Conservation (phyloP, 2,329 filamentous ascomycete genomes). For the Colletotrichum incanum region DNA sequence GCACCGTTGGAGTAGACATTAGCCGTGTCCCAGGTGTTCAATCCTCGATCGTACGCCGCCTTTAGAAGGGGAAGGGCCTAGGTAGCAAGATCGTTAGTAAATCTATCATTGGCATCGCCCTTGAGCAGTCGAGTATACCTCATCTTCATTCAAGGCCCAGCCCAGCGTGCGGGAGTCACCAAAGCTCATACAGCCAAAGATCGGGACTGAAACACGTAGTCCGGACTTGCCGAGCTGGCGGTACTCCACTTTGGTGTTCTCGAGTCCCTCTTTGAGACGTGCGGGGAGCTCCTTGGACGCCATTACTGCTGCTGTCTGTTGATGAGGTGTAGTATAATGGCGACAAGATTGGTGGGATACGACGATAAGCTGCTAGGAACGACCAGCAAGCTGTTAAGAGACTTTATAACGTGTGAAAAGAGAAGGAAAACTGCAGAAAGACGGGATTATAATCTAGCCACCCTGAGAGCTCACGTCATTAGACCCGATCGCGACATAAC, state of each 20-base stretch:
- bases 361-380: not conserved
- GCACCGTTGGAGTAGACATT: constrained; percentile 71
- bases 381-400: no score
- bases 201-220: constrained; percentile 74
- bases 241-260: constrained; percentile 62
- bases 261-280: constrained; percentile 48
- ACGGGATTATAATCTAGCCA: not conserved
- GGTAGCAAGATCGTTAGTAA: not conserved
- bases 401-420: no score
- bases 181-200: constrained; percentile 77
- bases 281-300: constrained; percentile 33
- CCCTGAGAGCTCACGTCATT: constrained; percentile 27
- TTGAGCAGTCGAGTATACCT: constrained; percentile 45
- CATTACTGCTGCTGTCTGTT: constrained; percentile 18
- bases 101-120: not conserved
- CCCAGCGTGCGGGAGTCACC: constrained; percentile 66
- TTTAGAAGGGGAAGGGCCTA: constrained; percentile 72
- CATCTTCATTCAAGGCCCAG: constrained; percentile 73
- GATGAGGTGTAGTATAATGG: not conserved
- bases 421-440: not conserved
- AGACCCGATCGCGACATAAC: constrained; percentile 30
- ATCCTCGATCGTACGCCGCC: constrained; percentile 73
- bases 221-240: constrained; percentile 73
- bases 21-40: constrained; percentile 73
- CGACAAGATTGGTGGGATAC: not conserved